These are phyloP conservation scores for Neonectria faginata DNA, from an alignment of 2,329 filamentous ascomycete genomes.

Conservation along the genomic window DNA sequence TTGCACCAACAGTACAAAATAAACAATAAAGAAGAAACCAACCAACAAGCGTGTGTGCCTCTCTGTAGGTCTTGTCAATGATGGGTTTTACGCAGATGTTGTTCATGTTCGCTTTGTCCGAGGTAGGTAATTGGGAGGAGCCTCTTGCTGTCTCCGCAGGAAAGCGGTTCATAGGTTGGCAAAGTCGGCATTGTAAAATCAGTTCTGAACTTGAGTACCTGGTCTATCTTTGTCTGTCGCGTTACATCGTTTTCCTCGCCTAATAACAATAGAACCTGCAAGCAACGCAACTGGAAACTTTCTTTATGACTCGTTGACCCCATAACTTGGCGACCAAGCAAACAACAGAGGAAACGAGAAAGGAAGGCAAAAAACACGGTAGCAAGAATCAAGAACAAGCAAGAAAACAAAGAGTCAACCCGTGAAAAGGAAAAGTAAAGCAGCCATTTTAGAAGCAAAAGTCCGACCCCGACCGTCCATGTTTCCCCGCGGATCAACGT, in stretches of 20 bases:
- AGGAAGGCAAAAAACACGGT: not conserved
- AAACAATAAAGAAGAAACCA: conserved; percentile 15
- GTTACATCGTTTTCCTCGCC: not conserved
- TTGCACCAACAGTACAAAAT: conserved; percentile 22
- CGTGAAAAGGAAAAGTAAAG: not conserved
- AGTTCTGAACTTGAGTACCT: conserved; percentile 6
- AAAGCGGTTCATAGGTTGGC: not conserved
- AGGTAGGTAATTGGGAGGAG: not conserved
- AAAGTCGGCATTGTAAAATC: not conserved
- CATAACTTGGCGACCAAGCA: not conserved
- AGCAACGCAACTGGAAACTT: conserved; percentile 1
- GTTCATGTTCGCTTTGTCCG: not conserved
- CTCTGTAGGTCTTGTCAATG: conserved; percentile 7
- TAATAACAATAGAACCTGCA: not conserved
- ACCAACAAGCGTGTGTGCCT: not conserved
- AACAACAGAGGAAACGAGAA: not conserved
- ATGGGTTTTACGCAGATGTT: not conserved
- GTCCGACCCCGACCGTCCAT: conserved; percentile 10
- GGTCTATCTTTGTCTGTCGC: conserved; percentile 8
- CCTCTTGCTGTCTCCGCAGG: not conserved
- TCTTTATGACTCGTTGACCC: conserved; percentile 5
- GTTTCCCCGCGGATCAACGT: not conserved
- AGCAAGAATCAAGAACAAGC: conserved; percentile 5
- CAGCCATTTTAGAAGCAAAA: conserved; percentile 19
- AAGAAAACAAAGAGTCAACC: conserved; percentile 11